Evolutionary conservation across 2,329 filamentous ascomycete species (phyloP).

Genomic region (Calonectria hawksworthii): DNA sequence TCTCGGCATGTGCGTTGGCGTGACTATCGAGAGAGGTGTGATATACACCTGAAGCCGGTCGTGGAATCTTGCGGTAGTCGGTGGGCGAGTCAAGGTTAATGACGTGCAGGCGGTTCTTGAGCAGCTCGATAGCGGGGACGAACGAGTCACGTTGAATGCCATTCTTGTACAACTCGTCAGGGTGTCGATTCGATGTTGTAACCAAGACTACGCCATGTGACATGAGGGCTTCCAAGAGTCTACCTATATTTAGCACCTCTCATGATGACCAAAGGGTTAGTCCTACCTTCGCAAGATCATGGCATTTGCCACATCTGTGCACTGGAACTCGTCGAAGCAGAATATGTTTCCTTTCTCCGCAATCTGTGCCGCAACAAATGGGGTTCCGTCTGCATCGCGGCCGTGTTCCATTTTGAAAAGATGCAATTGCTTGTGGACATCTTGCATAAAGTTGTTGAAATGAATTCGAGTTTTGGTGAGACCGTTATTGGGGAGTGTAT

Average conservation of each 20-base stretch:
- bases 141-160: slow-evolving; percentile 97
- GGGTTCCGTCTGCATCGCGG: slow-evolving; percentile 89
- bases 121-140: slow-evolving; percentile 92
- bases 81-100: slow-evolving; percentile 96
- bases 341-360: slow-evolving; percentile 87
- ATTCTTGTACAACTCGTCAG: slow-evolving; percentile 97
- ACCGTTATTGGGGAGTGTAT: slow-evolving; percentile 87
- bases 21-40: slow-evolving; percentile 87
- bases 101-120: slow-evolving; percentile 86
- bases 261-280: not conserved
- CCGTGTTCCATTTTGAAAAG: slow-evolving; percentile 91
- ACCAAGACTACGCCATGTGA: slow-evolving; percentile 96
- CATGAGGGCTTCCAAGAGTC: slow-evolving; percentile 91
- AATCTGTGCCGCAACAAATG: slow-evolving; percentile 95
- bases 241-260: slow-evolving; percentile 44
- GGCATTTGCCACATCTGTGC: slow-evolving; percentile 97
- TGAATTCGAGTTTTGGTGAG: slow-evolving; percentile 91
- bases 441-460: slow-evolving; percentile 99
- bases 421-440: slow-evolving; percentile 92
- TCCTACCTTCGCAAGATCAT: slow-evolving; percentile 89
- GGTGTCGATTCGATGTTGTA: slow-evolving; percentile 97
- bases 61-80: slow-evolving; percentile 96
- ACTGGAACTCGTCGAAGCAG: slow-evolving; percentile 99
- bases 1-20: slow-evolving; percentile 85
- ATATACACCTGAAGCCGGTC: slow-evolving; percentile 94